A percentile compares a stretch with the other conserved stretches of the same genome.
These are phyloP conservation scores for Hibiscus tridactylites DNA, from an alignment of 345 rosid genomes.

Conservation along the genomic window DNA sequence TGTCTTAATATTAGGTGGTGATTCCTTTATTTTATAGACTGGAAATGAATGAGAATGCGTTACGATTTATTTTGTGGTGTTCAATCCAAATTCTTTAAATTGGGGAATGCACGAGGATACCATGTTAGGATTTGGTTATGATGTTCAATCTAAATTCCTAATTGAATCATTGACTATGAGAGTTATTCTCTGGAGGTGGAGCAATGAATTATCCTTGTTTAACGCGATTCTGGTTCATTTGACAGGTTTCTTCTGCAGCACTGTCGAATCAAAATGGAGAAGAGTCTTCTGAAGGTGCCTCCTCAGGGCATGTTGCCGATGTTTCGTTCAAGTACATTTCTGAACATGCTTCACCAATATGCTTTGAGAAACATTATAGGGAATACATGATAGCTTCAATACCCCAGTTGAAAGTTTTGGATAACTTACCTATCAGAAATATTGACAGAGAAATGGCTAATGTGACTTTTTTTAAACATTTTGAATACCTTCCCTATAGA, in stretches of 20 bases:
- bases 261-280: constrained; percentile 27
- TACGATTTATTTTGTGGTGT: neutral
- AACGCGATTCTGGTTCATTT: constrained; percentile 13
- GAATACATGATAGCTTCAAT: constrained; percentile 76
- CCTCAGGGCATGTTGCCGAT: constrained; percentile 28
- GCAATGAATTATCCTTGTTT: neutral
- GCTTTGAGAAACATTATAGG: constrained; percentile 80
- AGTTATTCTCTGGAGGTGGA: neutral
- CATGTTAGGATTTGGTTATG: neutral
- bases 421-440: constrained; percentile 56
- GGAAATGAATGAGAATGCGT: constrained; percentile 2
- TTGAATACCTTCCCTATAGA: constrained; percentile 71
- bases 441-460: constrained; percentile 66
- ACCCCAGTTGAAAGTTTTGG: constrained; percentile 65
- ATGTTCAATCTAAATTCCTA: neutral
- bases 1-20: neutral
- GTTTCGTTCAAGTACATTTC: constrained; percentile 51
- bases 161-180: neutral
- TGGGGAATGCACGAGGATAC: neutral
- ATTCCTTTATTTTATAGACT: constrained; percentile 1
- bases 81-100: neutral
- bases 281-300: constrained; percentile 29
- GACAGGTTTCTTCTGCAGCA: constrained; percentile 37
- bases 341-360: constrained; percentile 70
- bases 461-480: constrained; percentile 42